Conservation (phyloP, 1,139 yeast genomes). For the Hansenula sp. region DNA sequence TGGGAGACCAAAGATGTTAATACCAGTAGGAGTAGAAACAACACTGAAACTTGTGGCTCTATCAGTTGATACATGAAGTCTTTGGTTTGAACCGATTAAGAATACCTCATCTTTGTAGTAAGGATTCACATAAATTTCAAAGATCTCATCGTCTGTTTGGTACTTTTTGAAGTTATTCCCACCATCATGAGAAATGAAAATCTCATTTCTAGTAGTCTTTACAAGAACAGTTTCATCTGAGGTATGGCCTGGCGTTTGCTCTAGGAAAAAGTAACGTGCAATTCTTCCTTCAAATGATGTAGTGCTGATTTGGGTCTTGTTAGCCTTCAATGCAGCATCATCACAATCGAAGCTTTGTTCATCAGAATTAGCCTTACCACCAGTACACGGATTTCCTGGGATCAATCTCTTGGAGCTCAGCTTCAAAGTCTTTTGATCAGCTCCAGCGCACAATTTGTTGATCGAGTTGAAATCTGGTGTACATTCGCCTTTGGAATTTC, state of each 20-base stretch:
- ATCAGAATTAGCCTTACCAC: conserved; percentile 7
- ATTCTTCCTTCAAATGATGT: conserved; percentile 41
- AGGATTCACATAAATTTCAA: conserved; percentile 57
- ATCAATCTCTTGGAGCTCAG: conserved; percentile 30
- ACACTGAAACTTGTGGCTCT: conserved; percentile 58
- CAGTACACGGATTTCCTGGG: conserved; percentile 47
- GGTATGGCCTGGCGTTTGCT: conserved; percentile 25
- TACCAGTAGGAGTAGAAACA: conserved; percentile 47
- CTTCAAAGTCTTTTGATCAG: conserved; percentile 16
- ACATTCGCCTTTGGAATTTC: conserved; percentile 46
- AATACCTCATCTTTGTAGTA: conserved; percentile 62
- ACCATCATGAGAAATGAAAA: conserved; percentile 74
- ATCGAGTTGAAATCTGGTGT: conserved; percentile 38
- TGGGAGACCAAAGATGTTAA: conserved; percentile 35
- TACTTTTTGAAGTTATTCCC: conserved; percentile 58
- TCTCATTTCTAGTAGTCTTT: conserved; percentile 45
- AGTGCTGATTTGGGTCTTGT: conserved; percentile 17
- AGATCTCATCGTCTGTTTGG: conserved; percentile 43
- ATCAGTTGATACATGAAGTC: conserved; percentile 57
- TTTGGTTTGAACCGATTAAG: conserved; percentile 48
- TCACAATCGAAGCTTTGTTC: conserved; percentile 27
- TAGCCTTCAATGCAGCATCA: conserved; percentile 8
- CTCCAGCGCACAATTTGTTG: conserved; percentile 29
- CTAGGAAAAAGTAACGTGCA: conserved; percentile 53
- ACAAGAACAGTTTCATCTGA: conserved; percentile 72